A percentile compares a stretch with the other conserved stretches of the same genome.
Conservation (phyloP, 2,329 filamentous ascomycete species). For the Colletotrichum musicola region DNA sequence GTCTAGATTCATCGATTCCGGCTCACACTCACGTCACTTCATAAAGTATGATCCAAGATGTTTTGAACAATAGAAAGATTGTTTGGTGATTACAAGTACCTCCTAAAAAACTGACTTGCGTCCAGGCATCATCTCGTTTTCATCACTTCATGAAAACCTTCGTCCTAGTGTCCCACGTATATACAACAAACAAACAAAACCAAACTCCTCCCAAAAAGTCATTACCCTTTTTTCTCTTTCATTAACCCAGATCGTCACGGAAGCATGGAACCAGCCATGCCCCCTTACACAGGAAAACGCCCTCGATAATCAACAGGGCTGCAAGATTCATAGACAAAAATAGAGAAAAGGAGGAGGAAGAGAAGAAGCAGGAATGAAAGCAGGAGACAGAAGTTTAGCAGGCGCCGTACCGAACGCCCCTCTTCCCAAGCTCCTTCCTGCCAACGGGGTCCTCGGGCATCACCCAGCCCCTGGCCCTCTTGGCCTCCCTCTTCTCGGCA, state of each 20-base stretch:
- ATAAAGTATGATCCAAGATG: not conserved
- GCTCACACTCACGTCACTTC: not conserved
- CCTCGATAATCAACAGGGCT: too few relatives aligned
- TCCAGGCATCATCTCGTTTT: not conserved
- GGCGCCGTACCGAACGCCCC: constrained; percentile 69
- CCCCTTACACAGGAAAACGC: not conserved
- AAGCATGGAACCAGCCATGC: constrained; percentile 24
- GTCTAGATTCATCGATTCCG: not conserved
- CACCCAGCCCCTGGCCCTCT: constrained; percentile 80
- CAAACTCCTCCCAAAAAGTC: too few relatives aligned
- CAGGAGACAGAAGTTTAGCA: constrained; percentile 45
- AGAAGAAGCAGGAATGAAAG: too few relatives aligned
- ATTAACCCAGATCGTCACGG: constrained; percentile 1
- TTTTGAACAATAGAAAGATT: constrained; percentile 2
- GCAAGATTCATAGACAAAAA: too few relatives aligned
- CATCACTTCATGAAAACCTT: constrained; percentile 22
- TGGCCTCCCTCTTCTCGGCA: constrained; percentile 82
- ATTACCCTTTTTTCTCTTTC: not conserved
- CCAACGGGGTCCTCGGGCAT: constrained; percentile 80
- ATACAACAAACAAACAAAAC: not conserved
- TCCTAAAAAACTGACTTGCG: constrained; percentile 10
- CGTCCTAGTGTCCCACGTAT: not conserved
- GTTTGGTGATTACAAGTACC: constrained; percentile 32
- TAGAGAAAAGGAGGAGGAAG: too few relatives aligned
- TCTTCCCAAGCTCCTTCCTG: constrained; percentile 77